Conservation (phyloP, 345 rosid genomes). For the Eucalyptus camaldulensis region DNA sequence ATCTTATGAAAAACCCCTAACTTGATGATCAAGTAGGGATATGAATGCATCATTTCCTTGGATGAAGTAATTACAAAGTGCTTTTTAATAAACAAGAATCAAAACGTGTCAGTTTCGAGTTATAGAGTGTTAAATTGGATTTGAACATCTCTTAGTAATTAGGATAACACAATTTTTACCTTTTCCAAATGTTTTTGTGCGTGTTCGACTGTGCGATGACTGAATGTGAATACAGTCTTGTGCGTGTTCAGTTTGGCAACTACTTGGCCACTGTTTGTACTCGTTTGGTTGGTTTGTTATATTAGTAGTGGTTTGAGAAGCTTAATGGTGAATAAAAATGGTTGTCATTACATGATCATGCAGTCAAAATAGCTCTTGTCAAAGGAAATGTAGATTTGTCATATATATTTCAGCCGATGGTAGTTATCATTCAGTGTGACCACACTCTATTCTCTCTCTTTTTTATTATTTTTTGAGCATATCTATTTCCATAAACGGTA, state of each 20-base stretch:
- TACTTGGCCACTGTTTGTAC: neutral
- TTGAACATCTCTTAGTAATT: neutral
- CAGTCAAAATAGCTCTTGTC: neutral
- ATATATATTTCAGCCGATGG: neutral
- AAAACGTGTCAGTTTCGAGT: rapidly evolving
- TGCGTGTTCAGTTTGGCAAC: neutral
- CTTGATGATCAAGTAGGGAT: neutral
- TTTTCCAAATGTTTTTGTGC: neutral
- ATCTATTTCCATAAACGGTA: neutral
- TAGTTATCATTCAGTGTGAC: neutral
- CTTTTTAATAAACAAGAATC: neutral
- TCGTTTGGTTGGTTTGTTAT: neutral
- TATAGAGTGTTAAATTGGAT: neutral
- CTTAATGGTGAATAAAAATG: neutral
- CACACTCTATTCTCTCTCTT: neutral
- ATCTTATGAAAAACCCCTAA: neutral
- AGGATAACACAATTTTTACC: neutral
- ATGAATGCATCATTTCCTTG: neutral
- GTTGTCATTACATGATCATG: neutral
- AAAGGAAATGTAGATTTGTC: neutral
- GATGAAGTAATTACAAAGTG: neutral
- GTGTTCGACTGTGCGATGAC: neutral
- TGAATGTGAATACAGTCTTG: neutral
- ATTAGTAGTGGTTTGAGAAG: neutral
- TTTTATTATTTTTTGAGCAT: neutral